Conservation (phyloP, 495 filamentous ascomycete genomes). For the Xeromyces bisporus region DNA sequence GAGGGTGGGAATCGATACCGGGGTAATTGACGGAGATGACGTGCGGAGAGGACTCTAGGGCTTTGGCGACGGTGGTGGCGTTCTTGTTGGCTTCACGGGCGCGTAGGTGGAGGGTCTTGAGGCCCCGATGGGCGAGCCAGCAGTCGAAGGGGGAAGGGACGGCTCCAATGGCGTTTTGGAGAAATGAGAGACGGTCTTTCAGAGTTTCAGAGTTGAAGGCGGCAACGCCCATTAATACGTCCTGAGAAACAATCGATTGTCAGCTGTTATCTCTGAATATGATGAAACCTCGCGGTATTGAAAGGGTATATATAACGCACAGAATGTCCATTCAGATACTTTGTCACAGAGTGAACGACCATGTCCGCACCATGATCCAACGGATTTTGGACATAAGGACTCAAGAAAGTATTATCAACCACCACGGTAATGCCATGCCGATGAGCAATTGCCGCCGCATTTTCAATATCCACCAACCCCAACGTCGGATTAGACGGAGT, state of each 20-base stretch:
- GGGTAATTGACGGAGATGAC: constrained; percentile 91
- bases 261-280: neutral
- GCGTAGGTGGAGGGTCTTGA: constrained; percentile 92
- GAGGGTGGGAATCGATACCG: constrained; percentile 69
- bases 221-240: constrained; percentile 95
- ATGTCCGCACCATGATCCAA: constrained; percentile 91
- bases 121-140: constrained; percentile 96
- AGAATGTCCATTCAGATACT: constrained; percentile 96
- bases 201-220: constrained; percentile 83
- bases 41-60: constrained; percentile 64
- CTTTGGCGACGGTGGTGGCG: constrained; percentile 57
- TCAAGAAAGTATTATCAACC: constrained; percentile 97
- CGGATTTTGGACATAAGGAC: constrained; percentile 91
- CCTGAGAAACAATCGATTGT: constrained; percentile 18
- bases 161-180: constrained; percentile 95
- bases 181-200: constrained; percentile 62
- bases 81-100: constrained; percentile 71
- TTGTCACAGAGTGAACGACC: constrained; percentile 97
- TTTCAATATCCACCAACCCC: constrained; percentile 75
- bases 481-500: constrained; percentile 88
- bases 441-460: constrained; percentile 68
- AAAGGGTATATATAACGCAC: constrained; percentile 22
- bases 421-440: constrained; percentile 82
- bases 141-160: constrained; percentile 90
- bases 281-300: neutral